Percentiles rank a stretch among this genome's conserved stretches.
phyloP scores from a whole-genome alignment of 2,329 filamentous ascomycete genomes.

The Colletotrichum filicis region DNA sequence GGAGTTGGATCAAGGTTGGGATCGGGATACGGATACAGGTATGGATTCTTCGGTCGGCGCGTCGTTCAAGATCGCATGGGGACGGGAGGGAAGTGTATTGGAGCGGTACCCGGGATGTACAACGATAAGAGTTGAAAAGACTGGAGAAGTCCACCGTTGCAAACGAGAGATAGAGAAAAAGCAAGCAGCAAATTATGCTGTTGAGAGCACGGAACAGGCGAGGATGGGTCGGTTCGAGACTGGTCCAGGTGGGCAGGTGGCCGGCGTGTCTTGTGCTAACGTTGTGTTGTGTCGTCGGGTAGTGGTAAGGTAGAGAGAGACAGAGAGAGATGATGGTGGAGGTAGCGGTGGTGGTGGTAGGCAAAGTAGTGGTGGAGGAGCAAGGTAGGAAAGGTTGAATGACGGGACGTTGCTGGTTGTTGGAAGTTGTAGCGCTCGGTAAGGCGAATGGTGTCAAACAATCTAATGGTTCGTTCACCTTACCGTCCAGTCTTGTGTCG shows the following conservation, averaged over 20 bases:
- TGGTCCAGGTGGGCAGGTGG: constrained; percentile 25
- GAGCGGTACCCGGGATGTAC: constrained; percentile 19
- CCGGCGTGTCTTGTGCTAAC: constrained; percentile 14
- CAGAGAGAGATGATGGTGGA: not conserved
- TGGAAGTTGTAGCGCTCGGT: constrained; percentile 12
- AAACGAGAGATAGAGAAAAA: constrained; percentile 6
- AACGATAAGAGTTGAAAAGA: constrained; percentile 22
- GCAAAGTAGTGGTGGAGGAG: not conserved
- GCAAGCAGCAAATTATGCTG: constrained; percentile 26
- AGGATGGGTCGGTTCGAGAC: constrained; percentile 16
- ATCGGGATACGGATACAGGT: constrained; percentile 17
- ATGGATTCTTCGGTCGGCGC: constrained; percentile 21
- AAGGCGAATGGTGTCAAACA: constrained; percentile 7
- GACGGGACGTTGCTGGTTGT: not conserved
- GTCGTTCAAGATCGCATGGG: constrained; percentile 23
- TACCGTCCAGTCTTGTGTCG: constrained; percentile 2
- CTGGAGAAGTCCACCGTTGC: constrained; percentile 29
- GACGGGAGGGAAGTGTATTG: constrained; percentile 5
- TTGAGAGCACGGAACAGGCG: constrained; percentile 24
- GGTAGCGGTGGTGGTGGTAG: constrained; percentile 14
- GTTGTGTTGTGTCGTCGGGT: constrained; percentile 19
- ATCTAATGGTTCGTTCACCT: not conserved
- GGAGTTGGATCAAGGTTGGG: not conserved
- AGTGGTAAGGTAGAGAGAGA: not conserved
- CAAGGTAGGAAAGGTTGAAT: no score